A percentile compares a stretch with the other conserved stretches of the same genome.
Evolutionary conservation across 805 yeast species (phyloP).

Genomic region (Cyberlindnera euphorbiiphila): DNA sequence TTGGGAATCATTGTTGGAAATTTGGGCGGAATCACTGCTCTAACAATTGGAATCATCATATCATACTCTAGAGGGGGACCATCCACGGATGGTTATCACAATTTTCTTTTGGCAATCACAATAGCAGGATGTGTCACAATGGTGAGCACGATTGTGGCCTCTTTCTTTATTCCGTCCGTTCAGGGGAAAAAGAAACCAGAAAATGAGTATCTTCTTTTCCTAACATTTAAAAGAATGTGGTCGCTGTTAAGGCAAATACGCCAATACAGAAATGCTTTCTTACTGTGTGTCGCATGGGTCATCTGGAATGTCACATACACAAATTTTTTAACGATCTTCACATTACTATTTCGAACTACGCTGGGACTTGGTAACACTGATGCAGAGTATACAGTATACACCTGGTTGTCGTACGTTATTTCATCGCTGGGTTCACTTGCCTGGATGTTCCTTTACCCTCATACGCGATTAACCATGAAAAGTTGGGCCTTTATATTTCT

Average conservation of each 20-base stretch:
- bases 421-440: slow-evolving; percentile 33
- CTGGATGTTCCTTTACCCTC: slow-evolving; percentile 37
- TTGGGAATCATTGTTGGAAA: slow-evolving; percentile 36
- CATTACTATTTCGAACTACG: slow-evolving; percentile 36
- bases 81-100: slow-evolving; percentile 29
- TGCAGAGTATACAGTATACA: slow-evolving; percentile 37
- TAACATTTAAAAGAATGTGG: slow-evolving; percentile 30
- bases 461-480: slow-evolving; percentile 27
- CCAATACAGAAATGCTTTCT: slow-evolving; percentile 33
- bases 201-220: slow-evolving; percentile 26
- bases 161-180: slow-evolving; percentile 32
- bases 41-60: slow-evolving; percentile 37
- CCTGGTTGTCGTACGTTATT: slow-evolving; percentile 35
- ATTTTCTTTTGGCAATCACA: slow-evolving; percentile 37
- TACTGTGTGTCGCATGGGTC: slow-evolving; percentile 38
- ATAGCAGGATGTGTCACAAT: slow-evolving; percentile 37
- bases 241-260: slow-evolving; percentile 26
- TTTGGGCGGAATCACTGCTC: slow-evolving; percentile 36
- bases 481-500: slow-evolving; percentile 36
- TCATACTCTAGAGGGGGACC: slow-evolving; percentile 30
- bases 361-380: slow-evolving; percentile 37
- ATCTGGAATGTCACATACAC: slow-evolving; percentile 37
- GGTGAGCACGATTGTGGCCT: slow-evolving; percentile 26
- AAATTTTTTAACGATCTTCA: slow-evolving; percentile 35
- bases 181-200: slow-evolving; percentile 29